A percentile compares a stretch with the other conserved stretches of the same genome.
Conservation (phyloP, 345 rosid genomes). For the Hibiscus syriacus region DNA sequence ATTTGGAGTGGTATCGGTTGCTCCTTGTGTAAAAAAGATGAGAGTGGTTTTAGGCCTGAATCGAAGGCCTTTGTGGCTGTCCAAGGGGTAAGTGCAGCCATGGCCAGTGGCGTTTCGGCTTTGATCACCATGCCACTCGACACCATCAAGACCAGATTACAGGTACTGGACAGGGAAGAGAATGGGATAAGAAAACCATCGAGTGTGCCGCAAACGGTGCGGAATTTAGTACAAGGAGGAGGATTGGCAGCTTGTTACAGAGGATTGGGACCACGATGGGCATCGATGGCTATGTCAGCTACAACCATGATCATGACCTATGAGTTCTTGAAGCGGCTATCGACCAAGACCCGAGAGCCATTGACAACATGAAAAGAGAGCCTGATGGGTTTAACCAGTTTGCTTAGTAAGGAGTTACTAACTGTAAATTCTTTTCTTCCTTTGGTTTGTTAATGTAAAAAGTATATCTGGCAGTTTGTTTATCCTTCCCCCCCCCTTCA, state of each 20-base stretch:
- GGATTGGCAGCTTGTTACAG: slow-evolving; percentile 75
- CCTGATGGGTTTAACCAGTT: neutral
- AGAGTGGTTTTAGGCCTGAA: slow-evolving; percentile 23
- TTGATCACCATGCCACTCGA: slow-evolving; percentile 81
- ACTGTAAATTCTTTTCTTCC: slow-evolving; percentile 12
- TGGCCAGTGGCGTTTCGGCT: slow-evolving; percentile 77
- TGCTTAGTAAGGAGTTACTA: neutral
- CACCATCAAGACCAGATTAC: slow-evolving; percentile 79
- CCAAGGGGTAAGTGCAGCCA: slow-evolving; percentile 66
- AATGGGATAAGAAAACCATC: slow-evolving; percentile 51
- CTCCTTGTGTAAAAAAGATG: slow-evolving; percentile 24
- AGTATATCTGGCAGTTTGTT: slow-evolving; percentile 10
- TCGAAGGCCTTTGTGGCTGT: slow-evolving; percentile 45
- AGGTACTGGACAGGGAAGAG: slow-evolving; percentile 68
- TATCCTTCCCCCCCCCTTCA: neutral
- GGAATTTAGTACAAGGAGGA: slow-evolving; percentile 60
- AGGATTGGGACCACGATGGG: slow-evolving; percentile 93
- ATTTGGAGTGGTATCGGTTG: slow-evolving; percentile 49
- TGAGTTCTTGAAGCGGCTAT: slow-evolving; percentile 68
- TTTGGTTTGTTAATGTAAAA: slow-evolving; percentile 21
- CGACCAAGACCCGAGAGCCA: slow-evolving; percentile 42
- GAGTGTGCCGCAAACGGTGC: slow-evolving; percentile 48
- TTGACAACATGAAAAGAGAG: slow-evolving; percentile 12
- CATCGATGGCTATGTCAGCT: slow-evolving; percentile 88
- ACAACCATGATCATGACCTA: slow-evolving; percentile 89